Base-by-base conservation (phyloP, 2,329 filamentous ascomycete species). In the Orbilia ellipsospora region DNA sequence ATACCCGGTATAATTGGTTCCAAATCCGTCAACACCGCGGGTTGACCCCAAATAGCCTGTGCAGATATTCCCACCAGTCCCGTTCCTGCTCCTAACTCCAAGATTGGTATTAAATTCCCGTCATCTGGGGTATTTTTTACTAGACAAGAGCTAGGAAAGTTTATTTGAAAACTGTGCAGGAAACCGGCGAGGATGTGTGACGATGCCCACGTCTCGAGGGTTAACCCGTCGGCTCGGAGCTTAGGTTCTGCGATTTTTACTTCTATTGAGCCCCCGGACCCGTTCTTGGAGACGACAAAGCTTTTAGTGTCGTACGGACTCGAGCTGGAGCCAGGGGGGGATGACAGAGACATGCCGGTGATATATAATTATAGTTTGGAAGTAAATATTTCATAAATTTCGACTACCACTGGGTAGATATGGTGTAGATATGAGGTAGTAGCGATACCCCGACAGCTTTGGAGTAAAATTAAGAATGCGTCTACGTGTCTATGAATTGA, bases 31-130 rank as follows among this genome's bases (percentile, higher is more conserved):
- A 83, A 77, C 12, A 81, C 77, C 4, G 79, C 79, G 0, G 75
- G 76, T 5, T 79, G 74, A 12, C 79, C 61, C 80, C 81, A 82
- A 15, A 82, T 77, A 0, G 78, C 75, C 0, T 81, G 78, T 0
- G 82, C 82, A 2, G 81, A 80, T 15, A 83, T 78, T 15, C 82
- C 82, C 2, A 82, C 81, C 15, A 83, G 79, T 1, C 81, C 82
- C 0, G 82, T 83, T 6, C 82, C 82, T 8, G 82, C 82, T 7
- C 82, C 82, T 18, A 83, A 77, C 73, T 83, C 82, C 10, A 83
- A 78, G 7, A 83, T 78, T 0, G 80, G 77, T 2, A 80, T 64
- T 1, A 68, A 63, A 45, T 44, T 76, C 44, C 40, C 67, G 55
- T 42, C 54, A n/a, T 73, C 62, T 56, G 73, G 66, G 28, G 62